These are phyloP conservation scores for Zygosaccharomyces sapae DNA, from an alignment of 1,139 yeast genomes.

Conservation along the genomic window DNA sequence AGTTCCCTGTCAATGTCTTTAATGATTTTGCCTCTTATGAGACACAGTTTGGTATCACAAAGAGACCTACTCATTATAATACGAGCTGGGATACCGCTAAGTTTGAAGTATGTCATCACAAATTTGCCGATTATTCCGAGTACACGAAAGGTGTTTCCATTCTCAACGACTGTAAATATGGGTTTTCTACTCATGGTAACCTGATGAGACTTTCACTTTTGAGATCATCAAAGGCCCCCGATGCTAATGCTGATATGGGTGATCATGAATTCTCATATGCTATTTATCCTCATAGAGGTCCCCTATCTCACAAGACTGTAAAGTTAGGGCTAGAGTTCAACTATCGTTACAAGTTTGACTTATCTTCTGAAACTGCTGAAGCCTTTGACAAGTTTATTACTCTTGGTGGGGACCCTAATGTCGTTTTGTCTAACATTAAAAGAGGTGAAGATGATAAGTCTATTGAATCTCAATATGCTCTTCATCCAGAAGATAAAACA, in stretches of 20 bases:
- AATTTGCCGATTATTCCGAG: slow-evolving; percentile 88
- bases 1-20: slow-evolving; percentile 82
- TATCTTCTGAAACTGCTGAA: slow-evolving; percentile 58
- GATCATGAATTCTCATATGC: slow-evolving; percentile 79
- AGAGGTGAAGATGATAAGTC: slow-evolving; percentile 82
- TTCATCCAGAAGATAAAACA: slow-evolving; percentile 35
- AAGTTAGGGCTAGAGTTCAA: slow-evolving; percentile 78
- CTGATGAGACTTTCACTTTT: slow-evolving; percentile 75
- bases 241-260: slow-evolving; percentile 92
- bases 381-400: slow-evolving; percentile 74
- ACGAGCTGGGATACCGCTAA: slow-evolving; percentile 96
- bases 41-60: slow-evolving; percentile 87
- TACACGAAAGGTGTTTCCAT: slow-evolving; percentile 82
- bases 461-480: slow-evolving; percentile 38
- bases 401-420: slow-evolving; percentile 51
- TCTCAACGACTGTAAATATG: slow-evolving; percentile 82
- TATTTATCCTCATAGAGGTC: slow-evolving; percentile 72
- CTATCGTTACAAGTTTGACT: slow-evolving; percentile 43
- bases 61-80: slow-evolving; percentile 89
- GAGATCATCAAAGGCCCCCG: slow-evolving; percentile 88
- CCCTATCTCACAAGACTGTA: slow-evolving; percentile 60
- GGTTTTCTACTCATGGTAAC: slow-evolving; percentile 88
- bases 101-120: slow-evolving; percentile 93
- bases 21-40: slow-evolving; percentile 80
- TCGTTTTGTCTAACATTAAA: slow-evolving; percentile 73